Conservation (phyloP, 169 alveolate species). For the Plasmodium cynomolgi region DNA sequence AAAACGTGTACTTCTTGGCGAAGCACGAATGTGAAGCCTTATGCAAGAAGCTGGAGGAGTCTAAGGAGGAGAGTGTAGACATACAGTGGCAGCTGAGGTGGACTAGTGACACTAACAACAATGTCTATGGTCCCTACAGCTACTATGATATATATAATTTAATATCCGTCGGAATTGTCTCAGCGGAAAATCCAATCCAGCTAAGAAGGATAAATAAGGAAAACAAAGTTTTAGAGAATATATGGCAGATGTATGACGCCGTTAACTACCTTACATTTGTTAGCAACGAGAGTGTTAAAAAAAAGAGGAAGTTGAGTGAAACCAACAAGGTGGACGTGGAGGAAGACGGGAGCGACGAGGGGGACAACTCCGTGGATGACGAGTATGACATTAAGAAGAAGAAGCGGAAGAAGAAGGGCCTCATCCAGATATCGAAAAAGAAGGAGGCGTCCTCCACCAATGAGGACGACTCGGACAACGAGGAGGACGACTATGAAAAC, state of each 20-base stretch:
- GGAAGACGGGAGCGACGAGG: conserved; percentile 17
- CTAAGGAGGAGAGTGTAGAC: conserved; percentile 40
- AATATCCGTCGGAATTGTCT: conserved; percentile 48
- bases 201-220: conserved; percentile 66
- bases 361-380: conserved; percentile 1
- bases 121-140: conserved; percentile 67
- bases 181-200: conserved; percentile 55
- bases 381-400: conserved; percentile 54
- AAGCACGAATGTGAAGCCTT: conserved; percentile 56
- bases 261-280: conserved; percentile 64
- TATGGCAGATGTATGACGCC: conserved; percentile 74
- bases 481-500: conserved; percentile 36
- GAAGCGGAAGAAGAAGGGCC: conserved; percentile 55
- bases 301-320: conserved; percentile 51
- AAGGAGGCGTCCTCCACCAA: background rate
- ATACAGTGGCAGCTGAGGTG: conserved; percentile 70
- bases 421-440: conserved; percentile 69
- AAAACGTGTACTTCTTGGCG: conserved; percentile 69
- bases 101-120: conserved; percentile 41
- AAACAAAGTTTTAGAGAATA: conserved; percentile 55
- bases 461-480: conserved; percentile 49
- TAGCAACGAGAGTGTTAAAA: conserved; percentile 67
- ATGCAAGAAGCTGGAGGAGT: conserved; percentile 62
- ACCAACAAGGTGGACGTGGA: background rate
- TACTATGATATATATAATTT: conserved; percentile 70